Evolutionary conservation across 495 filamentous ascomycete genomes (phyloP), one percentile per base, ranked within the genome.

Genomic region (Pseudomonodictys pantanalensis): DNA sequence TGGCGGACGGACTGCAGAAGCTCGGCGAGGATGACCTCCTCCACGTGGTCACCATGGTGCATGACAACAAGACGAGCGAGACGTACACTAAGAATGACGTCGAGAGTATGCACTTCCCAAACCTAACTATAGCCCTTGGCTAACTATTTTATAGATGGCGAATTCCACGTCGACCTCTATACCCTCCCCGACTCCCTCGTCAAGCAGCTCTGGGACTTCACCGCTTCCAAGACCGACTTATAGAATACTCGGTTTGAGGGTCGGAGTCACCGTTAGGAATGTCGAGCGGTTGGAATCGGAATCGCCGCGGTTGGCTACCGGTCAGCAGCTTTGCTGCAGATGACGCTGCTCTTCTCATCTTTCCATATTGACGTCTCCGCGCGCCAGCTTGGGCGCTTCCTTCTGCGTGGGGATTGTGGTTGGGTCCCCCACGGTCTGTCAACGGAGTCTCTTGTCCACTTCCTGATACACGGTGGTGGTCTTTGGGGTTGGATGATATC

Each of bases 111-210:
- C 79, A 30, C 78, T 32, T 23, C 11, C 15, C 8, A 20, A 32
- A 17, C 8, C n/a, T 17, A 7, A 28, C 49, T 26, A 49, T 41
- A 33, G 9, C 57, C 43, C 20, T 48, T 60, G 23, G 62, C 58
- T 71, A 53, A 66, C 44, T 3, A 47, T 17, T 22, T 18, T 28
- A 22, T 71, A 93, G 90, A 89, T 69, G 95, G 95, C 61, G 95
- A 99, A 75, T 99, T 99, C 78, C 92, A 96, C 58, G 92, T 99
- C 53, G 95, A 99, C 69, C 81, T 99, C 18, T 97, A 95, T 74
- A 97, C 95, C 17, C 79, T 99, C 20, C 92, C 95, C 0, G 92
- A 97, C 48, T 69, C 74, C 15, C 75, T 90, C 2, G 77, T 86
- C 58, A 95, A 95, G 74, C 90, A 89, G 86, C 86, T 99, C 26